Percentiles rank a stretch among this genome's conserved stretches.
Evolutionary conservation across 2,329 filamentous ascomycete species (phyloP).

Genomic region (Fusarium gaditjirri): DNA sequence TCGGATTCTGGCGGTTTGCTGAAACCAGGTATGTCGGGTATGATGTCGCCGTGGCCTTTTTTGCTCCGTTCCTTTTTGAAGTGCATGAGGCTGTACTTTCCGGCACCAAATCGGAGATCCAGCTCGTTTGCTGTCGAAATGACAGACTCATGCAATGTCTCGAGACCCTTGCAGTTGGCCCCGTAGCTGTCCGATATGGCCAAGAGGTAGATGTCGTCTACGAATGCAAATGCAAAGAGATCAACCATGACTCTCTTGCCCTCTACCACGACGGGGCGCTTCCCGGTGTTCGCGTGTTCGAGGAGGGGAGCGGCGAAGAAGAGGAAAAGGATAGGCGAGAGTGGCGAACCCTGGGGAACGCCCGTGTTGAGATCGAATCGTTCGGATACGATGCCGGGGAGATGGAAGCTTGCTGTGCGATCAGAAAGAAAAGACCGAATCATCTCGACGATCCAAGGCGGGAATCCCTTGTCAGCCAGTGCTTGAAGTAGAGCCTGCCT

Average conservation of each 20-base stretch:
- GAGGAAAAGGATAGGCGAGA: background rate
- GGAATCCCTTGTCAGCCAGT: background rate
- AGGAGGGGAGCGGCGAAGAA: background rate
- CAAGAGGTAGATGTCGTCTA: background rate
- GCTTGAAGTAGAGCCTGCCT: background rate
- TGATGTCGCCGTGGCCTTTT: background rate
- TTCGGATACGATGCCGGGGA: background rate
- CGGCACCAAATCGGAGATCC: background rate
- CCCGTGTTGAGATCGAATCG: background rate
- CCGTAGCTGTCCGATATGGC: background rate
- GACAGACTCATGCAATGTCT: background rate
- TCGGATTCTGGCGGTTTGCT: fast-evolving
- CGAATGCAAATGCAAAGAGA: background rate
- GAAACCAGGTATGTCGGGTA: background rate
- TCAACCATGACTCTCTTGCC: background rate
- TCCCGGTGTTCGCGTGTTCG: background rate
- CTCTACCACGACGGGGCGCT: background rate
- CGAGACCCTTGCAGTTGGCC: background rate
- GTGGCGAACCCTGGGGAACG: background rate
- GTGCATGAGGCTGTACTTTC: background rate
- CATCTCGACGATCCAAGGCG: background rate
- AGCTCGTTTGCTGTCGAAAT: background rate
- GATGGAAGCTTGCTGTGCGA: background rate
- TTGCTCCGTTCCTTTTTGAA: background rate
- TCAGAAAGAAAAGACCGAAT: background rate